Base-by-base conservation (phyloP, 352 stramenopile species). In the Phytopythium kandeliae region DNA sequence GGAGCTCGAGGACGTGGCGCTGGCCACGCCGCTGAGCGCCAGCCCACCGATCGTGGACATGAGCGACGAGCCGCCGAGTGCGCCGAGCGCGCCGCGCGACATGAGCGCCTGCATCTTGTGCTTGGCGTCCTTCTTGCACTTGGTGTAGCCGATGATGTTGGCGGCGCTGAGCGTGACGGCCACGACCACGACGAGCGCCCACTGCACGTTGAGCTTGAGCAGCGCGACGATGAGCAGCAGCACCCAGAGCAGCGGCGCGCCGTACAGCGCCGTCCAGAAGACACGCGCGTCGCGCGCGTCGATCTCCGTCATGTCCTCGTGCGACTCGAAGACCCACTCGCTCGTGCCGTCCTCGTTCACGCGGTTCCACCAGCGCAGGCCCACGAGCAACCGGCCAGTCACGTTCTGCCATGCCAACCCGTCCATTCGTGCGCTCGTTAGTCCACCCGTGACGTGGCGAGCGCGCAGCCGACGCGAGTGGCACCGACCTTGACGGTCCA, bases 71-170 rank as follows among this genome's bases (percentile, higher is more conserved):
- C 82, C 69, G 40, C 77, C 60, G 19, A 92, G 64, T 15, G 78
- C 80, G 11, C 80, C 81, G 21, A 94, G 55, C 1, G 83, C 83
- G 17, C 83, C 78, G 33, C 84, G 62, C 16, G 83, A 86, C 74
- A 94, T 89, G 40, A 94, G 57, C 30, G 71, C 78, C 54, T 89
- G 72, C 78, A 94, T 91, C 58, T 91, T 92, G 36, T 86, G 63
- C 49, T 85, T 87, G 48, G 83, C 83, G 58, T 94, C 83, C 47
- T 96, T 93, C 74, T 92, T 97, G 71, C 96, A 98, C 60, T 98
- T 97, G 53, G 96, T 98, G 79, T 99, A 99, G 26, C 97, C 97
- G 62, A 98, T 97, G 43, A 99, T 98, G 71, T 99, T 99, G 43
- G 95, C 94, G 25, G 57, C 69, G 48, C 73, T 96, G 28, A 99